Evolutionary conservation across 192 early-diverging fungal genomes (phyloP).

Genomic region (Linderina pennispora): DNA sequence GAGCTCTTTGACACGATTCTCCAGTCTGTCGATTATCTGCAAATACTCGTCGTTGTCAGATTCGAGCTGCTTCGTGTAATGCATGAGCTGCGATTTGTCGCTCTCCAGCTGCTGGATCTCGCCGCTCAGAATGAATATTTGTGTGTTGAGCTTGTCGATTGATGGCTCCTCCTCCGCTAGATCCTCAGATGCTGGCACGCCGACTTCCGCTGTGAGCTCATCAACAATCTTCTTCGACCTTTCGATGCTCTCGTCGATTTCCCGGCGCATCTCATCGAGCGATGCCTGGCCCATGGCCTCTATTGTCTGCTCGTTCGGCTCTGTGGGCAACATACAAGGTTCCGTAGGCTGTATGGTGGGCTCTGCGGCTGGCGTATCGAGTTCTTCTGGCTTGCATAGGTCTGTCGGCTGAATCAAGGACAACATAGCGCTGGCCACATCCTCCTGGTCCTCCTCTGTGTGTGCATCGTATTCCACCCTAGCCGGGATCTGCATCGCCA

Average conservation of each 20-base stretch:
- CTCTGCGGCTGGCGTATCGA: background rate
- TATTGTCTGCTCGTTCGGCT: background rate
- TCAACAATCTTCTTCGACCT: slow-evolving; percentile 12
- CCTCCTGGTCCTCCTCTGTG: too few relatives aligned
- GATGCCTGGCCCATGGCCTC: background rate
- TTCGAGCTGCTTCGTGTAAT: slow-evolving; percentile 1
- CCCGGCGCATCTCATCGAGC: slow-evolving; percentile 10
- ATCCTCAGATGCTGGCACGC: background rate
- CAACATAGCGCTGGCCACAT: slow-evolving; percentile 5
- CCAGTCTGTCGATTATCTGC: slow-evolving; percentile 6
- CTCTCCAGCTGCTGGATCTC: slow-evolving; percentile 6
- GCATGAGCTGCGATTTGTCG: background rate
- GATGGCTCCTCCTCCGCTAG: too few relatives aligned
- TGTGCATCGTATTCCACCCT: background rate
- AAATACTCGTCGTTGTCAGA: background rate
- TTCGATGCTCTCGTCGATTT: slow-evolving; percentile 16
- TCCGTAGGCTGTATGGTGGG: background rate
- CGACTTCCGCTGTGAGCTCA: slow-evolving; percentile 7
- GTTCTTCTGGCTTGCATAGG: too few relatives aligned
- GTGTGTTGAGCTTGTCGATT: slow-evolving; percentile 11
- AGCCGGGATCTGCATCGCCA: background rate
- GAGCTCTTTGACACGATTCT: background rate
- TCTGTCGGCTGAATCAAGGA: too few relatives aligned
- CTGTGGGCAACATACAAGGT: too few relatives aligned
- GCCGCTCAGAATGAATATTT: slow-evolving; percentile 9